Percentiles rank a stretch among this genome's conserved stretches.
Evolutionary conservation across 108 stramenopile genomes (phyloP).

Genomic region (Conticribra weissflogii): DNA sequence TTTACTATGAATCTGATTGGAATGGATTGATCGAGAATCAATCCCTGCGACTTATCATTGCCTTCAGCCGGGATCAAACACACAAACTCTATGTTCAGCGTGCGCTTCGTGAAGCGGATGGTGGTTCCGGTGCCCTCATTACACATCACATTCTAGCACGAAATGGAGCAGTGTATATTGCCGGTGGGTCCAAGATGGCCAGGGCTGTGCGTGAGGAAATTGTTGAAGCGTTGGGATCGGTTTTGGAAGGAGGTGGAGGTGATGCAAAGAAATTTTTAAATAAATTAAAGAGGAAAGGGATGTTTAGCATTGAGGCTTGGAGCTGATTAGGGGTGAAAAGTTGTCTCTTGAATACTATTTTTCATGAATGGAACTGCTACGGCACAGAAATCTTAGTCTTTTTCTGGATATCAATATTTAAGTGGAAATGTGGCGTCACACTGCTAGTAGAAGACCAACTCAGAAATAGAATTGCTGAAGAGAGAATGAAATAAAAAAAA

Average conservation of each 20-base stretch:
- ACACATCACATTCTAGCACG: constrained; percentile 61
- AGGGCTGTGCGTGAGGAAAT: constrained; percentile 78
- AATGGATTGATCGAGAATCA: constrained; percentile 23
- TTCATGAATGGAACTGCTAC: no score
- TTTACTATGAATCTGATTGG: constrained; percentile 82
- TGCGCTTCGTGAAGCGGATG: constrained; percentile 62
- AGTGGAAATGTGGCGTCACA: no score
- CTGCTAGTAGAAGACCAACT: no score
- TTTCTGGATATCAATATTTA: background rate
- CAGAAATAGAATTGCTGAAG: no score
- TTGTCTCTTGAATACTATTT: no score
- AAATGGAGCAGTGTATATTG: constrained; percentile 77
- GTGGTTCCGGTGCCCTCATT: constrained; percentile 50
- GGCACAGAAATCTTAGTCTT: no score
- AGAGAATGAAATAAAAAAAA: no score
- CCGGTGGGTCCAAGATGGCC: constrained; percentile 88
- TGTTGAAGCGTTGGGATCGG: constrained; percentile 51
- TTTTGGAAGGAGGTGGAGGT: constrained; percentile 45
- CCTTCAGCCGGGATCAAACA: constrained; percentile 77
- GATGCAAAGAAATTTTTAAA: constrained; percentile 49
- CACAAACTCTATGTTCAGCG: constrained; percentile 83
- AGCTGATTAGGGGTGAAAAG: constrained; percentile 46
- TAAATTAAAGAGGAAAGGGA: constrained; percentile 49
- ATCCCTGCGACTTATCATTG: constrained; percentile 55
- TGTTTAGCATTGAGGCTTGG: constrained; percentile 81